A percentile compares a stretch with the other conserved stretches of the same genome.
phyloP scores from a whole-genome alignment of 495 filamentous ascomycete species.

The Halenospora varia region DNA sequence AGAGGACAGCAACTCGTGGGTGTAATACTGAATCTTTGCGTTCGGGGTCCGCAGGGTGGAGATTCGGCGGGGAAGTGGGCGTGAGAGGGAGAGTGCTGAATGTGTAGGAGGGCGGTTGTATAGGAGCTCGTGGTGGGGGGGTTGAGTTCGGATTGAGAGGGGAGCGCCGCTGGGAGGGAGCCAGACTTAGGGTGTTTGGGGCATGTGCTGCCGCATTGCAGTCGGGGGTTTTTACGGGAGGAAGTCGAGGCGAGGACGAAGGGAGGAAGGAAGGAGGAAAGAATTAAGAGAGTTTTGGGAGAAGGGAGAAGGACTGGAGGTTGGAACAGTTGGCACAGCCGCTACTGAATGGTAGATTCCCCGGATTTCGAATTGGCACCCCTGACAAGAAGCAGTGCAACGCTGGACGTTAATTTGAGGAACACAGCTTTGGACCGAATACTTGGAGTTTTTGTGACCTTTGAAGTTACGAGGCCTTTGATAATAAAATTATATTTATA shows the following conservation, averaged over 20 bases:
- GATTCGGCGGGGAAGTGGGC: slow-evolving; percentile 14
- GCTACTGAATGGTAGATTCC: neutral
- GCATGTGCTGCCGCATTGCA: slow-evolving; percentile 32
- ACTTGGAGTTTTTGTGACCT: neutral
- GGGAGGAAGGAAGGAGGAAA: neutral
- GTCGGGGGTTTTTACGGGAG: neutral
- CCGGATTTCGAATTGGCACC: neutral
- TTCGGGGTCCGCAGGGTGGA: slow-evolving; percentile 16
- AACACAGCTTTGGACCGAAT: too few relatives aligned
- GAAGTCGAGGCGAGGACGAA: neutral
- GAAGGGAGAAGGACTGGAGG: neutral
- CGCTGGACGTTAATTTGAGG: too few relatives aligned
- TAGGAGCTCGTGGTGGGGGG: too few relatives aligned
- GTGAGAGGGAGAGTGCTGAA: slow-evolving; percentile 3
- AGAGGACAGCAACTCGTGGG: slow-evolving; percentile 60
- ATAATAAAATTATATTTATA: neutral
- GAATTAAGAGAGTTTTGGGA: neutral
- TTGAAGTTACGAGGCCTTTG: neutral
- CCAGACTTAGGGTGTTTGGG: slow-evolving; percentile 21
- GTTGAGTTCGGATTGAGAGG: too few relatives aligned
- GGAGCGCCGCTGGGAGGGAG: slow-evolving; percentile 11
- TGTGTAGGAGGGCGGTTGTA: neutral
- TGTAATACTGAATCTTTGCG: slow-evolving; percentile 37
- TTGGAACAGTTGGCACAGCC: neutral
- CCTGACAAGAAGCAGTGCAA: neutral